A percentile compares a stretch with the other conserved stretches of the same genome.
phyloP scores from a whole-genome alignment of 2,329 filamentous ascomycete species.

The Orbilia ellipsospora region DNA sequence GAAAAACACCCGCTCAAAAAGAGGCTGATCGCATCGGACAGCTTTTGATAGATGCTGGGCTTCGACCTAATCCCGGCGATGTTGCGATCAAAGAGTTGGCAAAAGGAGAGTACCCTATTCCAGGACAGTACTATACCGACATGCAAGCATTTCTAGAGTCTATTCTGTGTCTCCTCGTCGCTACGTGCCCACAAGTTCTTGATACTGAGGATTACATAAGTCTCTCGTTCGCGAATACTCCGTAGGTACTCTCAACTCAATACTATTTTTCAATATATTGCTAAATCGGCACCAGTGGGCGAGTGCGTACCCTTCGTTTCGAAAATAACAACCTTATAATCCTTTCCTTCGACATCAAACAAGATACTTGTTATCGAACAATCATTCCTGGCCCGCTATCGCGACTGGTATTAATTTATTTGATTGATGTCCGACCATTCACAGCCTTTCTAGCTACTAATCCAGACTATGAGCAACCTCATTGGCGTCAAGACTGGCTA shows the following conservation, averaged over 20 bases:
- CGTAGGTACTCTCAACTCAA: slow-evolving; percentile 7
- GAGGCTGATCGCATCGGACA: slow-evolving; percentile 8
- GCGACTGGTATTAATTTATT: slow-evolving; percentile 34
- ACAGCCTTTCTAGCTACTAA: slow-evolving; percentile 13
- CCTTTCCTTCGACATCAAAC: not conserved
- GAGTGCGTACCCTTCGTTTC: slow-evolving; percentile 35
- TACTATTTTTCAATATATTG: too few species aligned
- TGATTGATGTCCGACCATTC: slow-evolving; percentile 41
- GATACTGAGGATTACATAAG: slow-evolving; percentile 26
- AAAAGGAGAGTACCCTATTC: slow-evolving; percentile 22
- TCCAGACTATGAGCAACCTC: not conserved
- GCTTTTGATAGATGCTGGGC: slow-evolving; percentile 22
- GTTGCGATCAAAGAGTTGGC: slow-evolving; percentile 5
- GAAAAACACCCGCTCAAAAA: not conserved
- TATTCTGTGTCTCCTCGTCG: slow-evolving; percentile 33
- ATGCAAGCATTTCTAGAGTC: slow-evolving; percentile 39
- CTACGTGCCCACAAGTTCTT: slow-evolving; percentile 29
- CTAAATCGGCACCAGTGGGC: slow-evolving; percentile 1
- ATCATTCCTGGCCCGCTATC: slow-evolving; percentile 43
- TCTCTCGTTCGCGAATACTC: slow-evolving; percentile 18
- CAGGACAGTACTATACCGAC: slow-evolving; percentile 33
- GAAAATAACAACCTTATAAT: slow-evolving; percentile 38
- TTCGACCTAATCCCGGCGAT: slow-evolving; percentile 14
- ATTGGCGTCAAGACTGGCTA: slow-evolving; percentile 36
- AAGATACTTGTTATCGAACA: slow-evolving; percentile 17